Evolutionary conservation across 495 filamentous ascomycete species (phyloP).

Genomic region (Penicillium egyptiacum): DNA sequence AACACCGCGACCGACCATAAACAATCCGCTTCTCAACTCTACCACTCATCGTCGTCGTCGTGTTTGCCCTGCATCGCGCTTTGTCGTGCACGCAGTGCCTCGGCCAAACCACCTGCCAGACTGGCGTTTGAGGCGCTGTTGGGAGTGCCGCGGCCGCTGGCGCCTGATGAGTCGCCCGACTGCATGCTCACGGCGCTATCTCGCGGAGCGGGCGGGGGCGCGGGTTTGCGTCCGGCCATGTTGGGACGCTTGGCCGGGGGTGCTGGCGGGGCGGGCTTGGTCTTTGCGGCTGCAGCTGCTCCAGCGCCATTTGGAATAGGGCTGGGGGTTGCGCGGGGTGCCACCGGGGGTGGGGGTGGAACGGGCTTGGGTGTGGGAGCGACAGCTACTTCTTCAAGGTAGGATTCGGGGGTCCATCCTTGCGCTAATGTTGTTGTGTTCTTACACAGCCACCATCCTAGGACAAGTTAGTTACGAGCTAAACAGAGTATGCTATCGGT

Average conservation of each 20-base stretch:
- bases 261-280: slow-evolving; percentile 74
- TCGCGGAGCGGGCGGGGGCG: slow-evolving; percentile 59
- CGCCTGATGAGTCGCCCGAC: slow-evolving; percentile 58
- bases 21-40: slow-evolving; percentile 18
- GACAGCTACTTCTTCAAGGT: slow-evolving; percentile 70
- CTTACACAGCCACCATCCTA: slow-evolving; percentile 95
- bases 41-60: slow-evolving; percentile 72
- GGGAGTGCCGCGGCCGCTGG: slow-evolving; percentile 66
- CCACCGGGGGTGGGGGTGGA: slow-evolving; percentile 61
- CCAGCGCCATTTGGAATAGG: slow-evolving; percentile 51
- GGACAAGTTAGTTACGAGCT: slow-evolving; percentile 25
- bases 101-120: slow-evolving; percentile 80
- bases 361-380: slow-evolving; percentile 51
- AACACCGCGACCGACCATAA: slow-evolving; percentile 20
- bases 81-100: slow-evolving; percentile 74
- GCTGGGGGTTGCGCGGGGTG: slow-evolving; percentile 45
- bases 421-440: slow-evolving; percentile 60
- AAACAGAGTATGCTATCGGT: background rate
- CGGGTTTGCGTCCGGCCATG: slow-evolving; percentile 63
- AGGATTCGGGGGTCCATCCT: slow-evolving; percentile 92
- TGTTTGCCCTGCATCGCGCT: slow-evolving; percentile 62
- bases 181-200: slow-evolving; percentile 75
- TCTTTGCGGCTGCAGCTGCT: slow-evolving; percentile 53
- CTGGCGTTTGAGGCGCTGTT: slow-evolving; percentile 67
- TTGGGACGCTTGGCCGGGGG: slow-evolving; percentile 86